Base-by-base conservation (phyloP, 345 rosid genomes). In the Ceriops zippeliana region DNA sequence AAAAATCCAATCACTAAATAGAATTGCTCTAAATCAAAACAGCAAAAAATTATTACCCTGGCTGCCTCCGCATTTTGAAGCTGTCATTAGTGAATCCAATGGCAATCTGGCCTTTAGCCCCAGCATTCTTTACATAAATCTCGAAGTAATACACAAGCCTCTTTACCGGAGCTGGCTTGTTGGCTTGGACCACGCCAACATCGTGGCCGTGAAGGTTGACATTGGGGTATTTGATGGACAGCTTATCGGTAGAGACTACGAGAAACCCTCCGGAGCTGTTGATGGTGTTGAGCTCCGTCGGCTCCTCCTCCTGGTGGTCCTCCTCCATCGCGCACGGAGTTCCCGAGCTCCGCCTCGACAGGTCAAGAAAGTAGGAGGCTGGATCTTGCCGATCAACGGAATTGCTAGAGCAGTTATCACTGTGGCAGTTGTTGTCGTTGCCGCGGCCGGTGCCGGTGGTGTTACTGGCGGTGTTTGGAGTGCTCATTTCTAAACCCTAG, bases 11-110 rank as follows among this genome's bases (percentile, higher is more conserved):
- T 8, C 31, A 34, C 37, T 59, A 51, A 42, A 42, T 13, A 42
- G 1, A 42, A 10, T 42, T 11, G 47, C 47, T 5, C 2, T 0
- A 27, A 28, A 58, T 51, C 1, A 7, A 32, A 32, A 52, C 16
- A 51, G 46, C 10, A 22, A 32, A 24, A 2, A 52, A 16, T 7
- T 30, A 7, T 27, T 61, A 91, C 98, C 97, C 98, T 10, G 98
- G 95, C 63, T 89, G 99, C 70, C 96, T 85, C 37, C 98, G 80
- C 99, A 90, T 91, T 72, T 84, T 88, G 85, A 89, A 91, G 57
- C 63, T 73, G 58, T 88, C 93, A 65, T 47, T 77, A 53, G 98
- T 95, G 81, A 95, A 91, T 26, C 99, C 98, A 71, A 95, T 91
- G 16, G 89, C 91, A 59, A 91, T 72, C 58, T 91, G 87, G 0